These are phyloP conservation scores for Blastobotrys serpentis DNA, from an alignment of 1,139 yeast genomes.

Conservation along the genomic window DNA sequence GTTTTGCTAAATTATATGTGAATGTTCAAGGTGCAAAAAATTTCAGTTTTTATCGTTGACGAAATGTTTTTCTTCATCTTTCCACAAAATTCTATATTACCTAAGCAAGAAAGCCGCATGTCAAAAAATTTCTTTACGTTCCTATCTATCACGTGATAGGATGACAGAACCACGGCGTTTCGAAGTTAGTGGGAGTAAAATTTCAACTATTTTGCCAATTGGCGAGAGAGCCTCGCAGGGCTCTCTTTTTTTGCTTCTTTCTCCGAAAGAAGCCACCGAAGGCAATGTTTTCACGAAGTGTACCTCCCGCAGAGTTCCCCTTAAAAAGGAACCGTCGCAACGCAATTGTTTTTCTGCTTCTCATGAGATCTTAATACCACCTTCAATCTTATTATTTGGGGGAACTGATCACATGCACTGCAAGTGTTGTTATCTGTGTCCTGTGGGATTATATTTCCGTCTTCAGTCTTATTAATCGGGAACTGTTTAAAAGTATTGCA, in stretches of 20 bases:
- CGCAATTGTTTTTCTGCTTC: too few relatives aligned
- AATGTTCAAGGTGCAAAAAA: conserved; percentile 1
- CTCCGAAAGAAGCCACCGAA: too few relatives aligned
- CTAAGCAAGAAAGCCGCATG: conserved; percentile 7
- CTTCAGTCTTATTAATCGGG: too few relatives aligned
- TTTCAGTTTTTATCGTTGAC: not conserved
- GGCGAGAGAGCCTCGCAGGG: not conserved
- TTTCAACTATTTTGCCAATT: too few relatives aligned
- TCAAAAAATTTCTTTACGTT: not conserved
- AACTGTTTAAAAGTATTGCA: too few relatives aligned
- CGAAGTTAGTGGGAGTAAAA: not conserved
- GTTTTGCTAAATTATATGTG: not conserved
- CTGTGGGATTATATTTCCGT: too few relatives aligned
- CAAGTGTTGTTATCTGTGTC: too few relatives aligned
- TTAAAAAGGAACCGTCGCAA: too few relatives aligned
- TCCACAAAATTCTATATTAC: conserved; percentile 17
- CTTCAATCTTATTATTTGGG: too few relatives aligned
- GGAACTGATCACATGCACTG: too few relatives aligned
- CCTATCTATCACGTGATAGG: not conserved
- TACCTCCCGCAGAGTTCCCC: not conserved
- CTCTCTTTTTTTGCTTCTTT: not conserved
- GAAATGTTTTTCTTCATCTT: conserved; percentile 16
- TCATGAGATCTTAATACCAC: too few relatives aligned
- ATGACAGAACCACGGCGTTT: not conserved
- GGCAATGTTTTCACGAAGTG: too few relatives aligned